Base-by-base conservation (phyloP, 805 yeast genomes). In the Sugiyamaella mastotermitis region DNA sequence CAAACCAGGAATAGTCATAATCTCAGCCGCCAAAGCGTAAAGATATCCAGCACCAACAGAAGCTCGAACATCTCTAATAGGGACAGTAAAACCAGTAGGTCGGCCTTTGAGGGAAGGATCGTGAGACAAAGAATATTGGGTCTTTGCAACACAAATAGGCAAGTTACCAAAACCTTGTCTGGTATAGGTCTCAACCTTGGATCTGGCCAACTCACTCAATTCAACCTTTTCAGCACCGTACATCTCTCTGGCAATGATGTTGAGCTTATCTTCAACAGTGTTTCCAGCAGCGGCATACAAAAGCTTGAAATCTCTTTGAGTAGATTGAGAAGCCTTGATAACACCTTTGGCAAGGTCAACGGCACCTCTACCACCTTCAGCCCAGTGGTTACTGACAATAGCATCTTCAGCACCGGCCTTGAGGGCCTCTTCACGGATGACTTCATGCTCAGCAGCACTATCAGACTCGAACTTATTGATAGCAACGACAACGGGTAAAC, bases 71-170 rank as follows among this genome's bases (percentile, higher is more conserved):
- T 90, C 98, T 58, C 94, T 78, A 52, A 90, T 86, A 39, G 97
- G 97, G 62, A 90, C 83, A 21, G 78, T 83, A 69, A 87, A 90
- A 6, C 94, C 96, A 11, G 83, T 76, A 50, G 98, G 98, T 26
- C 85, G 96, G 58, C 97, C 97, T 64, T 87, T 88, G 61, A 92
- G 74, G 25, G 77, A 69, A 32, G 97, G 87, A 64, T 90, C 97
- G 60, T 88, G 97, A 4, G 97, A 88, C 50, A 90, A 71, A 1
- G 96, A 86, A 71, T 90, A 90, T 64, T 90, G 98, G 1, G 98
- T 90, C 72, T 90, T 90, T 38, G 98, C 98, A 55, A 90, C 83
- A 67, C 98, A 90, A 54, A 90, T 81, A 41, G 98, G 98, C 58
- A 90, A 69, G 55, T 86, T 76, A 50, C 80, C 87, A 61, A 81